Base-by-base conservation (phyloP, 495 filamentous ascomycete genomes). In the Tetracladium marchalianum region DNA sequence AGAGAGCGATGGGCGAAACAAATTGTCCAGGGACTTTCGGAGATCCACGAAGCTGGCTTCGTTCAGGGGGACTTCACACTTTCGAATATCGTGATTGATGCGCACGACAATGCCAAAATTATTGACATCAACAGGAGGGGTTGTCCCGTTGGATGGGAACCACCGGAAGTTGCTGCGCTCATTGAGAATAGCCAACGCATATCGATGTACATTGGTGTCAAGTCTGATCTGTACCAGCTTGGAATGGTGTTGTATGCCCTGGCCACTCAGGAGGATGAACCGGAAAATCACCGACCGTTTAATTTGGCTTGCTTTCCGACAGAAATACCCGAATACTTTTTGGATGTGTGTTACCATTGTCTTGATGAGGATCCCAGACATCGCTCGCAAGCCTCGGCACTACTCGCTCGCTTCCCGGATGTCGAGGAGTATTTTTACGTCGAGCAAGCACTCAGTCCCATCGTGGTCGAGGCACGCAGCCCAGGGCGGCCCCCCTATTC, bases 41-140 rank as follows among this genome's bases (percentile, higher is more conserved):
- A 96, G 54, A 90, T 98, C 31, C 92, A 98, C 51, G 93, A 96
- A 55, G 82, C 87, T 16, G 93, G 92, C 31, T 98, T 95, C 60
- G 92, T 98, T 19, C 92, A 98, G 57, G 92, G 92, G 11, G 92
- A 98, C 54, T 96, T 98, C 50, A 98, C 92, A 0, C 70, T 98
- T 9, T 94, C 90, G 3, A 98, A 98, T 57, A 95, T 98, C 47
- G 92, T 98, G 50, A 84, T 98, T 55, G 86, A 97, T 57, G 72
- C 71, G 1, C 60, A 85, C 32, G 79, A 89, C 62, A 76, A 96
- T 57, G 93, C 92, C 11, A 85, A 90, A 51, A 97, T 98, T 51
- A 98, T 98, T 62, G 92, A 98, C 66, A 97, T 98, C 72, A 98
- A 98, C 63, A 76, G 92, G 24, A 73, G 92, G 52, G 92, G 92